Evolutionary conservation across 208 protist genomes (phyloP).

Genomic region (Dictyostelium gargantuum): DNA sequence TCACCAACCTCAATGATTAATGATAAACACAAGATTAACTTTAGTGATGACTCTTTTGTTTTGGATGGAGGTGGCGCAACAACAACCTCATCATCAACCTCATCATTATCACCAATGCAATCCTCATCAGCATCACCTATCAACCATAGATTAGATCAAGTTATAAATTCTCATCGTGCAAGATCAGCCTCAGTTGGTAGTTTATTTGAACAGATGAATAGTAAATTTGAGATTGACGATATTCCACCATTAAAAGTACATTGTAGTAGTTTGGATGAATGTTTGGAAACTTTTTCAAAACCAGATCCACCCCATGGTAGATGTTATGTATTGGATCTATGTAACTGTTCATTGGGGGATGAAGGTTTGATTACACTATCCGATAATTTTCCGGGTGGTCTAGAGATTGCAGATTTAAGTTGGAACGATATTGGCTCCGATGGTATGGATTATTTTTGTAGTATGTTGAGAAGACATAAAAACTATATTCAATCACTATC

Average conservation of each 20-base stretch:
- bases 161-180: background rate
- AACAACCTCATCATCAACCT: background rate
- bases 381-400: background rate
- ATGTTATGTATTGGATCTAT: conserved; percentile 44
- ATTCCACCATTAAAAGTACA: conserved; percentile 57
- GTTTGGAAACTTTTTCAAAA: conserved; percentile 13
- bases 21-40: background rate
- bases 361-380: background rate
- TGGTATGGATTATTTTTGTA: background rate
- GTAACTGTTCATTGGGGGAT: conserved; percentile 23
- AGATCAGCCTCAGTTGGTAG: conserved; percentile 31
- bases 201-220: background rate
- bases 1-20: background rate
- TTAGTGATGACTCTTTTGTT: background rate
- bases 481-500: background rate
- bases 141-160: background rate
- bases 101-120: background rate
- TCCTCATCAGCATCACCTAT: background rate
- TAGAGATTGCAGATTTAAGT: conserved; percentile 44
- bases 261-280: conserved; percentile 6
- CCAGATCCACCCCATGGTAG: conserved; percentile 9
- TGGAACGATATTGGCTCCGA: conserved; percentile 34
- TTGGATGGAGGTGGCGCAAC: background rate
- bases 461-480: background rate
- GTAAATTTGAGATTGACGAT: conserved; percentile 26